Evolutionary conservation across 805 yeast species (phyloP), one percentile per base, ranked within the genome.

Genomic region (Millerozyma acaciae): DNA sequence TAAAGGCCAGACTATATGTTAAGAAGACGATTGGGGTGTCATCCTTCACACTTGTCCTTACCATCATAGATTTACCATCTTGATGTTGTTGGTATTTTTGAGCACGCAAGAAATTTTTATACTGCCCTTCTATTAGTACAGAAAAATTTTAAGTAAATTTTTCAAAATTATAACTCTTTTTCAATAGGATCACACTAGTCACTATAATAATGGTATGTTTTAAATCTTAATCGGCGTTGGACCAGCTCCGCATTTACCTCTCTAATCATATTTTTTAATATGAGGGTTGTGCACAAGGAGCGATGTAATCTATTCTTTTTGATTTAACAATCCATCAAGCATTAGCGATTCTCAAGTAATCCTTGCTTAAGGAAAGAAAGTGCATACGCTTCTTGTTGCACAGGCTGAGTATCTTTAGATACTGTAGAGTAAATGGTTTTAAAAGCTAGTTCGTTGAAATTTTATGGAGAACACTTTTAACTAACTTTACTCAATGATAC

Each of bases 401-500:
- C 63, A 60, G 68, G 68, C 67, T 62, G 67, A 62, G 67, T 60
- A 59, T 56, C 59, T 37, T 28, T 27, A 26, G 63, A 56, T 59
- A 59, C 66, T 57, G 68, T 62, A 62, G 67, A 60, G 68, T 55
- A 50, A 38, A 50, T 47, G 39, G 44, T 37, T 42, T 36, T 34
- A 37, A 43, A 38, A 40, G 49, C 40, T 40, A 34, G 57, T 54
- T 50, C 53, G 53, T 52, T 45, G 50, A 48, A 44, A 37, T 46
- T 37, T 30, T 32, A 23, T 33, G 33, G 55, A 50, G 51, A 46
- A 50, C 50, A 34, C 44, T 35, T 40, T 40, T 41, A 35, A 42
- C 44, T 47, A 49, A 55, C 60, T 54, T 42, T 50, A 55, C 70
- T 65, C 69, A 66, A 65, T 66, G 74, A 68, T 65, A 55, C 68